Evolutionary conservation across 768 basidiomycete genomes (phyloP), one percentile per base, ranked within the genome.

Genomic region (Lactarius tabidus): DNA sequence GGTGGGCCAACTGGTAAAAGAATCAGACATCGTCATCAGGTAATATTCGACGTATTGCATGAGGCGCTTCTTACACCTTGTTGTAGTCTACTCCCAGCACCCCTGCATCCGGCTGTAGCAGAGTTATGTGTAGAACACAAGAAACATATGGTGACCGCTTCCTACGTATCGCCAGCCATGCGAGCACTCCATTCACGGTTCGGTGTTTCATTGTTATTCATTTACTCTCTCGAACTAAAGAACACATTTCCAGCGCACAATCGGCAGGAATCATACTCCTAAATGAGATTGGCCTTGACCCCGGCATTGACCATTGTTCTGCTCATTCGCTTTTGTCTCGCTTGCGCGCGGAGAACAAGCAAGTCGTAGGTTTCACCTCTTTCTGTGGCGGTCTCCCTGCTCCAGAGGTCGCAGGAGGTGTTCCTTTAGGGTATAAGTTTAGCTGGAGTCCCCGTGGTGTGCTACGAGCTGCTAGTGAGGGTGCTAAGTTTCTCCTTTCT

Each of bases 311-410:
- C 74, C 93, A 95, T 71, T 88, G 90, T 74, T 91, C 91, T 14
- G 94, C 93, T 0, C 82, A 93, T 71, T 82, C 86, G 0, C 78
- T 96, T 18, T 75, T 95, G 35, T 76, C 79, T 26, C 76, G 79
- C 31, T 75, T 90, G 3, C 79, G 79, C 41, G 71, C 75, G 10
- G 75, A 84, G 69, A 80, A 79, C 26, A 88, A 85, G 73, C 74
- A 77, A 17, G 79, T 93, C 12, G 72, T 81, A 0, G 88, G 90
- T 0, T 97, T 96, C 74, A 85, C 85, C 1, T 94, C 92, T 1
- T 95, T 95, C 80, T 98, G 95, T 62, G 95, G 95, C 1, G 95
- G 95, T 1, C 79, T 98, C 5, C 95, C 95, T 0, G 87, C 89
- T 1, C 91, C 91, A 0, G 89, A 89, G 51, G 71, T 74, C 36